Percentiles rank a stretch among this genome's conserved stretches.
These are phyloP conservation scores for Cystofilobasidium bisporidii DNA, from an alignment of 768 basidiomycete species.

Conservation along the genomic window DNA sequence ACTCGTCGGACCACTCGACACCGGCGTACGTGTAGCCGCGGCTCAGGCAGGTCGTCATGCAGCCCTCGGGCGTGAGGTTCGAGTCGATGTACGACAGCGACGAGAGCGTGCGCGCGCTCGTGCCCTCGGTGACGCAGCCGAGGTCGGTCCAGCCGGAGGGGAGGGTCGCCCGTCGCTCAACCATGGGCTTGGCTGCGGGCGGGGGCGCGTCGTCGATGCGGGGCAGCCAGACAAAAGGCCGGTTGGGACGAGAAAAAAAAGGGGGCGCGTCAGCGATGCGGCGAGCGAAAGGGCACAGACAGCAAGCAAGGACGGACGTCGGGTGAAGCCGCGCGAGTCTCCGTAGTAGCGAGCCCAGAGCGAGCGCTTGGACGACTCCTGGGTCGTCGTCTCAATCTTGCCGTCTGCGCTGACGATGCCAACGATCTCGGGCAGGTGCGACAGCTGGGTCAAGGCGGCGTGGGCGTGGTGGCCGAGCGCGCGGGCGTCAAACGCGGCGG, in stretches of 20 bases:
- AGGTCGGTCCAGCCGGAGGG: constrained; percentile 33
- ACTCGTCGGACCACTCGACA: constrained; percentile 51
- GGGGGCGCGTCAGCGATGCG: constrained; percentile 6
- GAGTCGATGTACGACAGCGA: constrained; percentile 46
- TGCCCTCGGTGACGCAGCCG: constrained; percentile 47
- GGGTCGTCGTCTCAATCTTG: constrained; percentile 9
- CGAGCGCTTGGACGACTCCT: not conserved
- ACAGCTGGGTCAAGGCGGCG: constrained; percentile 21
- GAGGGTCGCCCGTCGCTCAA: constrained; percentile 13
- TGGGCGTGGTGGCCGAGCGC: constrained; percentile 28
- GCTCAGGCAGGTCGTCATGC: constrained; percentile 52
- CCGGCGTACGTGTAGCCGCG: constrained; percentile 60
- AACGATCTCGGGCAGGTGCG: constrained; percentile 23
- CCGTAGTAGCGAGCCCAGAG: constrained; percentile 27
- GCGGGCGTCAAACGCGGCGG: not conserved
- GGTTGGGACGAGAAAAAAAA: not conserved
- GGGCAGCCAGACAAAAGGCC: not conserved
- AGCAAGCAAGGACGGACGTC: constrained; percentile 11
- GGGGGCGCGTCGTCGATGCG: no score
- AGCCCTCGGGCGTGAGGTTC: constrained; percentile 58
- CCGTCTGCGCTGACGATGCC: constrained; percentile 2
- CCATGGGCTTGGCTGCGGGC: constrained; percentile 16
- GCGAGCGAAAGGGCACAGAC: not conserved
- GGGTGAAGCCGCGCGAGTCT: constrained; percentile 25
- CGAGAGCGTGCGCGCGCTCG: constrained; percentile 51